These are phyloP conservation scores for Chlamydomonas sp. DNA, from an alignment of 139 green algal genomes.

Conservation along the genomic window DNA sequence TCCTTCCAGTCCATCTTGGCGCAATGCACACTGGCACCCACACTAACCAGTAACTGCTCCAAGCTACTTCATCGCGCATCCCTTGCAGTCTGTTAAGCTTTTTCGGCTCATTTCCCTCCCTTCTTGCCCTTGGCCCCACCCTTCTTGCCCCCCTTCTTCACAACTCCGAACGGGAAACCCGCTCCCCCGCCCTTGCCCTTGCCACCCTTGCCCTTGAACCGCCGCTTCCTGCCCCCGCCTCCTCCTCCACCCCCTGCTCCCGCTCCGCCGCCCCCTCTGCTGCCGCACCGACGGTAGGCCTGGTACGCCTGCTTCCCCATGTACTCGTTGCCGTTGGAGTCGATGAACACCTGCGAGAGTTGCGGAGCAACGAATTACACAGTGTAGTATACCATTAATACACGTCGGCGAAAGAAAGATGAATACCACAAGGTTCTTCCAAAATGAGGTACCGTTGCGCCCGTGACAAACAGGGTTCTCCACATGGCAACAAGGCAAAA, in stretches of 20 bases:
- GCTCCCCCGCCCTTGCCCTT: neutral
- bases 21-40: too few species aligned
- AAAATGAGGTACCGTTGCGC: too few species aligned
- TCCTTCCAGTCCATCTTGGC: too few species aligned
- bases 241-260: constrained; percentile 1
- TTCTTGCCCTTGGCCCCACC: too few species aligned
- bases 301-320: constrained; percentile 3
- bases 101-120: too few species aligned
- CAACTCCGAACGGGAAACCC: too few species aligned
- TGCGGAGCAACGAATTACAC: neutral
- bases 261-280: neutral
- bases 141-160: too few species aligned
- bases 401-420: neutral
- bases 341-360: constrained; percentile 6
- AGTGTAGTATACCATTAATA: neutral
- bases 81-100: too few species aligned
- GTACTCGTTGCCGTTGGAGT: constrained; percentile 23
- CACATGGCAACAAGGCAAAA: too few species aligned
- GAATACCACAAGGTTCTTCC: neutral
- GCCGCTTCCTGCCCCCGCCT: neutral
- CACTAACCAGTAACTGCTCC: too few species aligned
- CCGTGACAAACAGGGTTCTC: too few species aligned
- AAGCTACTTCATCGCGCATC: too few species aligned
- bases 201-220: neutral
- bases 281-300: neutral